Evolutionary conservation across 768 basidiomycete species (phyloP), one percentile per base, ranked within the genome.

Genomic region (Gymnopilus dilepis): DNA sequence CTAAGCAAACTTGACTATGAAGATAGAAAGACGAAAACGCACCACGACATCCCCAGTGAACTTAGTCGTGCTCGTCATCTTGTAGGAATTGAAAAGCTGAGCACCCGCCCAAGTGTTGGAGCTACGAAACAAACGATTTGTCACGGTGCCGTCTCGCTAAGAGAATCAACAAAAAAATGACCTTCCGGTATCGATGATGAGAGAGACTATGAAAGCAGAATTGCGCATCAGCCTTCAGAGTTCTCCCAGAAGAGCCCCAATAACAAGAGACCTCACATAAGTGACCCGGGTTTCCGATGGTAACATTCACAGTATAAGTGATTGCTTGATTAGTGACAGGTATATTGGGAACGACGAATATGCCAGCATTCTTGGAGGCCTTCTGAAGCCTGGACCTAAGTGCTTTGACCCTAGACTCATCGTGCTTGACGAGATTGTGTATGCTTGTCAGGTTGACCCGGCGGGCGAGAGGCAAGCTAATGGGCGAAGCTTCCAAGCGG

Each of bases 31-130:
- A 28, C 13, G 11, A 42, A 33, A 28, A 41, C 72, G 78, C 58
- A 74, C 65, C 83, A 90, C 84, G 15, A 67, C 6, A 53, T 84
- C 60, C 0, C 63, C 58, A 12, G 84, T 86, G 60, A 34, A 65
- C 52, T 83, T 85, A n/a, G 85, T 81, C 40, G 74, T 73, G 6
- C 86, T 87, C 58, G 58, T 52, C 11, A 67, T 66, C 66, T 85
- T 89, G 1, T 22, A 24, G 6, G 71, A 4, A 11, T 67, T 74
- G 4, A 8, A 31, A 6, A 1, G 3, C 5, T 31, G 62, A 30
- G 88, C 85, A 15, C 88, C 87, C 34, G 90, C 75, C 87, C 88
- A 90, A n/a, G 87, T 89, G 73, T 88, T 89, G 13, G 88, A 87
- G 70, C 86, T 87, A 34, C 13, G 6, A 15, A n/a, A n/a, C n/a